Evolutionary conservation across 1,284 basidiomycete species (phyloP), one percentile per base, ranked within the genome.

Genomic region (Ceratobasidium sp.): DNA sequence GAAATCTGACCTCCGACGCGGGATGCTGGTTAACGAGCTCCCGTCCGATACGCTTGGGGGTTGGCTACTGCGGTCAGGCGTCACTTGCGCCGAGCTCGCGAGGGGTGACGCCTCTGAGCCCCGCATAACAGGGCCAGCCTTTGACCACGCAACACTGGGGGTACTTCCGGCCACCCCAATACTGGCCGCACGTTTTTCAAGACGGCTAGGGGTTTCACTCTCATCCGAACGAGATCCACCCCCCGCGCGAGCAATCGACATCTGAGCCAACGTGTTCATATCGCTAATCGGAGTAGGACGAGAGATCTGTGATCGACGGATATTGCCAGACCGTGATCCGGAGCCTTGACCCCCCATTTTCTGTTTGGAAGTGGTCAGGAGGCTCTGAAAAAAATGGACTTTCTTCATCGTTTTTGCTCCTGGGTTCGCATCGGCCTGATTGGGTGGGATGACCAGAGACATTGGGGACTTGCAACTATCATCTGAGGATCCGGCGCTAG

Each of bases 261-360:
- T 66, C 20, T 60, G 56, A 4, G 33, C 63, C 53, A 77, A 60
- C 51, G 58, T 77, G 53, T 33, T 28, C 15, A 56, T 26, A 26
- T 77, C 73, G 61, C 40, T 56, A 56, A 80, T 80, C 60, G 67
- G 77, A 28, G 72, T 78, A 39, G 79, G 79, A 18, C 71, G 70
- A 39, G 71, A 76, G 28, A 80, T 80, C 79, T 75, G 61, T 13
- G 77, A 77, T 72, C 73, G 66, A 28, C 78, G 64, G 67, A 77
- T 60, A 49, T 58, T 42, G 67, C 68, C 60, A 56, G 58, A 58
- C 51, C 60, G 67, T 49, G 40, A 67, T 42, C 49, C 51, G 51
- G 42, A 39, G 49, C 39, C 53, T 58, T 77, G 64, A 68, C 53
- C 40, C 28, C 64, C 20, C 23, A 68, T 20, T 58, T 77, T 77